Evolutionary conservation across 192 early-diverging fungal genomes (phyloP).

Genomic region (Mortierella claussenii): DNA sequence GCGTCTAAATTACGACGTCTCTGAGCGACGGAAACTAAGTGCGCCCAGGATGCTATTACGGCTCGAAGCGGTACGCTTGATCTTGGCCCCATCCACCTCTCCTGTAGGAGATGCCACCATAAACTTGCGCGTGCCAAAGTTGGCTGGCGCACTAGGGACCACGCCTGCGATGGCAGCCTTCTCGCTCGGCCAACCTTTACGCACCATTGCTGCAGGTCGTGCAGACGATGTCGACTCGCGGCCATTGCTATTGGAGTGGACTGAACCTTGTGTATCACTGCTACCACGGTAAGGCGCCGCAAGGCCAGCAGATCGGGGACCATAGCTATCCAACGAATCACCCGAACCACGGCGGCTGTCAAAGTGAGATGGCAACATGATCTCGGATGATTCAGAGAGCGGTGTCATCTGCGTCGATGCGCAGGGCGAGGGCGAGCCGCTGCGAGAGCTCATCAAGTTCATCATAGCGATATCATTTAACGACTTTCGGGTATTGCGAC

Average conservation of each 20-base stretch:
- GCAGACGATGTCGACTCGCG: slow-evolving; percentile 33
- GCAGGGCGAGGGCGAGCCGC: slow-evolving; percentile 35
- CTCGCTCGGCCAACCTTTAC: slow-evolving; percentile 53
- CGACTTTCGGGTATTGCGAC: slow-evolving; percentile 37
- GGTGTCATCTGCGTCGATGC: slow-evolving; percentile 28
- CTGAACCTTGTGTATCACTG: slow-evolving; percentile 31
- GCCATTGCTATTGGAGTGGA: slow-evolving; percentile 13
- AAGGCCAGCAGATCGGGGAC: no score
- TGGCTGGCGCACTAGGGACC: slow-evolving; percentile 33
- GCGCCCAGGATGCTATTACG: slow-evolving; percentile 41
- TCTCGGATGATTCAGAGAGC: slow-evolving; percentile 10
- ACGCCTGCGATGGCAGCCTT: slow-evolving; percentile 46
- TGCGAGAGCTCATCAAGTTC: slow-evolving; percentile 30
- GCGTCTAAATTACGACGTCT: slow-evolving; percentile 4
- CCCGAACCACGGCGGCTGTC: slow-evolving; percentile 35
- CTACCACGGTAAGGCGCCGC: slow-evolving; percentile 22
- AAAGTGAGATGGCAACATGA: slow-evolving; percentile 10
- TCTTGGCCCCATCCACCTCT: slow-evolving; percentile 1
- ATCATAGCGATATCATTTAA: slow-evolving; percentile 39
- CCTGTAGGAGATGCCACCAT: slow-evolving; percentile 16
- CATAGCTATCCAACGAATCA: slow-evolving; percentile 23
- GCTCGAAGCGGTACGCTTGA: slow-evolving; percentile 29
- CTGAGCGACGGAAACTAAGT: slow-evolving; percentile 34
- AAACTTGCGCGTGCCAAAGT: slow-evolving; percentile 48
- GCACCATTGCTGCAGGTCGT: slow-evolving; percentile 38